Evolutionary conservation across 257 asterid species (phyloP).

Genomic region (Nicotiana attenuata): DNA sequence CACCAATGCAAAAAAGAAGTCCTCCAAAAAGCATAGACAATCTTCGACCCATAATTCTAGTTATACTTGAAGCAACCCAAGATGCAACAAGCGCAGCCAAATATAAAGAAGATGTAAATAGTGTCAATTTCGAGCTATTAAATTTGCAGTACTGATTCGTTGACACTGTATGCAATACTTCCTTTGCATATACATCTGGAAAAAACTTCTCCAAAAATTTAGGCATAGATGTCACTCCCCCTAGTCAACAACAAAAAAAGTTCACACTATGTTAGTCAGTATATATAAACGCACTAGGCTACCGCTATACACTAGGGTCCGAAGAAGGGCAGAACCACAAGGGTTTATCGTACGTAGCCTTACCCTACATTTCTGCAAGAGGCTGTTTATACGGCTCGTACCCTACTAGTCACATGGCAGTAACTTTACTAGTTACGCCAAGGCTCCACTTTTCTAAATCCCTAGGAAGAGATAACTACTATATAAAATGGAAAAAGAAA

Average conservation of each 20-base stretch:
- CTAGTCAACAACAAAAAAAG: conserved; percentile 17
- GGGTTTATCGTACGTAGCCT: no score
- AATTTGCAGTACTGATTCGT: conserved; percentile 80
- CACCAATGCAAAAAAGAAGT: conserved; percentile 57
- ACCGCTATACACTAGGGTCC: no score
- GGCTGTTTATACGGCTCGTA: no score
- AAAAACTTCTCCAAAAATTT: conserved; percentile 58
- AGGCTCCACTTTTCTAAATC: no score
- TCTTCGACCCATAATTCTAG: conserved; percentile 56
- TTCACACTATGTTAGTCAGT: neutral
- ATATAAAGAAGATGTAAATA: conserved; percentile 80
- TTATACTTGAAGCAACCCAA: conserved; percentile 51
- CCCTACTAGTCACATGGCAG: rapidly evolving
- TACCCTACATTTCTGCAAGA: no score
- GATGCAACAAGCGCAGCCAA: conserved; percentile 72
- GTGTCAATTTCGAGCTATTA: conserved; percentile 54
- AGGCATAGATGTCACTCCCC: conserved; percentile 87
- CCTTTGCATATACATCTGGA: conserved; percentile 46
- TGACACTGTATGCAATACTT: conserved; percentile 34
- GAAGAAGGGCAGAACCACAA: no score
- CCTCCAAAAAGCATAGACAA: conserved; percentile 76
- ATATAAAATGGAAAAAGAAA: neutral
- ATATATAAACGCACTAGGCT: no score
- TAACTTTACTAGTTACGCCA: no score
- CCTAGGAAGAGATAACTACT: neutral